phyloP scores from a whole-genome alignment of 306 rosid genomes.

The Quercus berberidifolia region DNA sequence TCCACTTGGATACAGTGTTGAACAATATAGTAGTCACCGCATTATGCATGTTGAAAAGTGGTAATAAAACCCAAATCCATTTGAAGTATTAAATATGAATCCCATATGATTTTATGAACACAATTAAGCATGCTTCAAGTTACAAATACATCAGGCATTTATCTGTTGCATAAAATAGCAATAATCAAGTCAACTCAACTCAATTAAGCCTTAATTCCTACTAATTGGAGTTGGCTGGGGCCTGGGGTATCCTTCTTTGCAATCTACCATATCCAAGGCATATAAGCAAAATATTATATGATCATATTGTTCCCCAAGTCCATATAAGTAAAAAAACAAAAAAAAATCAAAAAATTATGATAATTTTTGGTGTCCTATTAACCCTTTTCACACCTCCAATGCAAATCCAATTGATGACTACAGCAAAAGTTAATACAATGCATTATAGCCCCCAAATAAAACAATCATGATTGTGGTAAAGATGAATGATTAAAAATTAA shows the following conservation, averaged over 20 bases:
- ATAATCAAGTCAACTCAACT: neutral
- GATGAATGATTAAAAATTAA: neutral
- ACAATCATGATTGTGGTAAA: too few relatives aligned
- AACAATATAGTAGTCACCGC: neutral
- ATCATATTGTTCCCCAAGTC: too few relatives aligned
- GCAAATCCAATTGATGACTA: too few relatives aligned
- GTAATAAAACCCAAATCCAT: neutral
- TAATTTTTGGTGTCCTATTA: too few relatives aligned
- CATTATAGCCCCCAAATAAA: too few relatives aligned
- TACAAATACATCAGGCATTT: slow-evolving; percentile 3
- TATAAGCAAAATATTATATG: too few relatives aligned
- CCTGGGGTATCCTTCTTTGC: too few relatives aligned
- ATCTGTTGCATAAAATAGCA: neutral
- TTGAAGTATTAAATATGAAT: neutral
- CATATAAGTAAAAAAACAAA: too few relatives aligned
- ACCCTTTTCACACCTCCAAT: too few relatives aligned
- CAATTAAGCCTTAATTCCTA: neutral
- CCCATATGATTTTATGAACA: neutral
- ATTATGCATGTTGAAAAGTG: slow-evolving; percentile 2
- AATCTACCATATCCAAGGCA: too few relatives aligned
- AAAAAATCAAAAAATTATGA: too few relatives aligned
- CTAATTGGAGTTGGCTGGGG: neutral
- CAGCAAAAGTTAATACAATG: too few relatives aligned
- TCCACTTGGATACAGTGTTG: slow-evolving; percentile 20
- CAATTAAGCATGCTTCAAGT: slow-evolving; percentile 1